Conservation (phyloP, 2,329 filamentous ascomycete genomes). For the Lachnellula occidentalis region DNA sequence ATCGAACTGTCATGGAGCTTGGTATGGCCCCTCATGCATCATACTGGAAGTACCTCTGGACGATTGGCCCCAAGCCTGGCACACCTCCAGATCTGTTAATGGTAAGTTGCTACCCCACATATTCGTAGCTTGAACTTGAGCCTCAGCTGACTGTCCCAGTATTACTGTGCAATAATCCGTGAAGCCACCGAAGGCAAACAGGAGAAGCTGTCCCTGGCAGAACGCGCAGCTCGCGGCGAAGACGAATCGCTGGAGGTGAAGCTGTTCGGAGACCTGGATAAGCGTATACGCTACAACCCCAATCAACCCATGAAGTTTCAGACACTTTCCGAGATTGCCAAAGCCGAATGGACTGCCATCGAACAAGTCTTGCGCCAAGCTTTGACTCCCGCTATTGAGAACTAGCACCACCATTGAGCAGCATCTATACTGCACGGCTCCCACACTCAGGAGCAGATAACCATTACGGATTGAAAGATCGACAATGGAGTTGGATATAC, state of each 20-base stretch:
- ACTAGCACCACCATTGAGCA: neutral
- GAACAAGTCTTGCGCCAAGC: conserved; percentile 40
- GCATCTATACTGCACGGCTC: too few species aligned
- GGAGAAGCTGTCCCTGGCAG: conserved; percentile 35
- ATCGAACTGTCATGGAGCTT: conserved; percentile 34
- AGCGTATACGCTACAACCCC: conserved; percentile 40
- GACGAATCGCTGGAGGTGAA: conserved; percentile 5
- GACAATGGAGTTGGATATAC: neutral
- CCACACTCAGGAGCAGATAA: neutral
- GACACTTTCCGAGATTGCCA: conserved; percentile 42
- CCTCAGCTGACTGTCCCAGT: conserved; percentile 35
- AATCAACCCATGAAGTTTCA: conserved; percentile 33
- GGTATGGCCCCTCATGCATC: conserved; percentile 44
- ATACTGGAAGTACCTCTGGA: conserved; percentile 48
- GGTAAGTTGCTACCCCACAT: conserved; percentile 35
- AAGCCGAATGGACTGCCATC: conserved; percentile 44
- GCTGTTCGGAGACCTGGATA: conserved; percentile 40
- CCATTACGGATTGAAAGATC: neutral
- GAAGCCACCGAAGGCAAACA: conserved; percentile 44
- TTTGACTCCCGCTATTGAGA: conserved; percentile 16
- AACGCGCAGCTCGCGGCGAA: conserved; percentile 32
- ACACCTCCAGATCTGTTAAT: conserved; percentile 49
- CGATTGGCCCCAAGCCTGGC: conserved; percentile 44
- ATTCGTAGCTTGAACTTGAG: neutral
- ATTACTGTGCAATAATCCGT: conserved; percentile 51